phyloP scores from a whole-genome alignment of 768 basidiomycete species.

The Pholiota conissans region DNA sequence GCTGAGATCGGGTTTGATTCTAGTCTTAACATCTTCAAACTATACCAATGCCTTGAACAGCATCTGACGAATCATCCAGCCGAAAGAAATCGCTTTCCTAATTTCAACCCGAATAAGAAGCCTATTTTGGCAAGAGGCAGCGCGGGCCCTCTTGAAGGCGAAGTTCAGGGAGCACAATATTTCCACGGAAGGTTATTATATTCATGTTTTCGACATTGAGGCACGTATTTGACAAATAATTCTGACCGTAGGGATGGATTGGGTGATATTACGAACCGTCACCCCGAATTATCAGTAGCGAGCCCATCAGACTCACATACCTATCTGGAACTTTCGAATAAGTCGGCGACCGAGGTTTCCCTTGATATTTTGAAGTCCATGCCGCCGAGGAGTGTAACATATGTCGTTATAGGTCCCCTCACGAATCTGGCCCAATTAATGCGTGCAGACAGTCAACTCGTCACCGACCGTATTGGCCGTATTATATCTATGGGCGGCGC shows the following conservation, averaged over 20 bases:
- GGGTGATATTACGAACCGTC: conserved; percentile 55
- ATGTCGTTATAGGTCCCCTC: conserved; percentile 73
- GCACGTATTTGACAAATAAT: no score
- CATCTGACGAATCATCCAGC: conserved; percentile 59
- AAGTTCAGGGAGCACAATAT: conserved; percentile 73
- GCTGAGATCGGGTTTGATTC: no score
- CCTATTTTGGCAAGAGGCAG: conserved; percentile 69
- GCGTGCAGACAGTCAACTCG: conserved; percentile 48
- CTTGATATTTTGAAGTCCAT: conserved; percentile 52
- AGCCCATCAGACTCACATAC: conserved; percentile 29
- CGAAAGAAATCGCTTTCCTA: conserved; percentile 57
- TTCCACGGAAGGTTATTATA: conserved; percentile 74
- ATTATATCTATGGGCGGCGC: conserved; percentile 92
- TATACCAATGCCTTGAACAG: conserved; percentile 64
- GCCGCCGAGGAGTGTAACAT: conserved; percentile 61
- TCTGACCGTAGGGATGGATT: conserved; percentile 86
- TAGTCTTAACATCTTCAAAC: conserved; percentile 74
- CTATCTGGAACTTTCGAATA: conserved; percentile 46
- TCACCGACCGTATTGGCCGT: conserved; percentile 64
- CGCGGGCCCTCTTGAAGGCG: conserved; percentile 67
- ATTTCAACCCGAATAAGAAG: conserved; percentile 47
- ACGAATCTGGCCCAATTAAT: conserved; percentile 78
- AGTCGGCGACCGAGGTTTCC: conserved; percentile 52
- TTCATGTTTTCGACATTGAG: no score
- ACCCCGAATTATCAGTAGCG: conserved; percentile 60